Conservation (phyloP, 2,329 filamentous ascomycete species). For the Aspergillus udagawae region DNA sequence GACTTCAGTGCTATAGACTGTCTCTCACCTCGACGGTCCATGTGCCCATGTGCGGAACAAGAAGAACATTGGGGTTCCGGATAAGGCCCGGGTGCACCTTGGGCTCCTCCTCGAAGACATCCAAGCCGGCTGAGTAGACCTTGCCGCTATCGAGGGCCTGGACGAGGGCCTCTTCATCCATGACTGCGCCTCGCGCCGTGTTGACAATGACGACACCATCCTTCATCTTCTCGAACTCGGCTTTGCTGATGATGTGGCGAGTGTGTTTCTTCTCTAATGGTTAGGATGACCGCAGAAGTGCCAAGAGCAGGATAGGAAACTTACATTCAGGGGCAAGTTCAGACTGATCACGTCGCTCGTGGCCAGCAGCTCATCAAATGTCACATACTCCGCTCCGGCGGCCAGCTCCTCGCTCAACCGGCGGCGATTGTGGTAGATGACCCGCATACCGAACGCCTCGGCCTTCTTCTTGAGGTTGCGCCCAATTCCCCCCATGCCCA, state of each 20-base stretch:
- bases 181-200: slow-evolving; percentile 76
- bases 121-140: slow-evolving; percentile 68
- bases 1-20: no score
- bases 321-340: slow-evolving; percentile 76
- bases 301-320: slow-evolving; percentile 27
- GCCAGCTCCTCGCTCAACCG: slow-evolving; percentile 52
- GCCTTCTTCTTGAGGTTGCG: slow-evolving; percentile 72
- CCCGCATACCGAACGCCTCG: slow-evolving; percentile 69
- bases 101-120: slow-evolving; percentile 82
- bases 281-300: neutral
- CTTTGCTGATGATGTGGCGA: slow-evolving; percentile 67
- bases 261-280: slow-evolving; percentile 53
- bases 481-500: slow-evolving; percentile 85
- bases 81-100: slow-evolving; percentile 69
- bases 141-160: slow-evolving; percentile 65
- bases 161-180: slow-evolving; percentile 77
- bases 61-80: slow-evolving; percentile 65
- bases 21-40: slow-evolving; percentile 61
- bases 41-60: slow-evolving; percentile 84
- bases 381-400: slow-evolving; percentile 46
- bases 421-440: slow-evolving; percentile 71
- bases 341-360: slow-evolving; percentile 73
- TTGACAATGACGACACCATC: slow-evolving; percentile 72
- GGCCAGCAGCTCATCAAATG: slow-evolving; percentile 67
- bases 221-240: slow-evolving; percentile 75